Evolutionary conservation across 2,329 filamentous ascomycete species (phyloP).

Genomic region (Apiospora aurea): DNA sequence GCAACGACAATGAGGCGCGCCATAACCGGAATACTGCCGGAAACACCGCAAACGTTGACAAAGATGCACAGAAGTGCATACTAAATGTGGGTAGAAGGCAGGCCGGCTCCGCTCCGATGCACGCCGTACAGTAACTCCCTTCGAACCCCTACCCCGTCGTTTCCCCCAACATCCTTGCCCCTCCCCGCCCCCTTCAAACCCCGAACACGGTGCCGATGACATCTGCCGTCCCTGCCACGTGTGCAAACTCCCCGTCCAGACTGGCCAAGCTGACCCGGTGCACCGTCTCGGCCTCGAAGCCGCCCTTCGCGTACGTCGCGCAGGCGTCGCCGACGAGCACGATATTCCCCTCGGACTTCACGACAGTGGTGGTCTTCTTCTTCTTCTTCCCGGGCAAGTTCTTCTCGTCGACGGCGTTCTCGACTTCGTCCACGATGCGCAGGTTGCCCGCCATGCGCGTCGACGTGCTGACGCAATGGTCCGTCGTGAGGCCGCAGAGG

Average conservation of each 20-base stretch:
- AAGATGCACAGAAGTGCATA: background rate
- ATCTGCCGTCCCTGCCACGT: slow-evolving; percentile 46
- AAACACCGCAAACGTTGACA: background rate
- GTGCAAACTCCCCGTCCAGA: slow-evolving; percentile 53
- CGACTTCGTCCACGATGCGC: slow-evolving; percentile 45
- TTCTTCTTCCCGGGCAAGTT: too few species aligned
- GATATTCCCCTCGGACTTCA: slow-evolving; percentile 39
- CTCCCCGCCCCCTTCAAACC: background rate
- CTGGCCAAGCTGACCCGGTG: slow-evolving; percentile 53
- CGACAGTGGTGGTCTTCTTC: too few species aligned
- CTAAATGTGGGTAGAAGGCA: background rate
- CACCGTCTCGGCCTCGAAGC: slow-evolving; percentile 52
- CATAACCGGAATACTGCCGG: background rate
- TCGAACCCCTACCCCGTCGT: background rate
- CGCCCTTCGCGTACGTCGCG: slow-evolving; percentile 51
- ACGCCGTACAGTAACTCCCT: background rate
- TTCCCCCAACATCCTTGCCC: background rate
- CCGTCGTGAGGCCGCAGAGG: slow-evolving; percentile 52
- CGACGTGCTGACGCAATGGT: slow-evolving; percentile 58
- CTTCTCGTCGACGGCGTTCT: too few species aligned
- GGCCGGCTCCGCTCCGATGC: background rate
- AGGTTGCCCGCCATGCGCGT: slow-evolving; percentile 56
- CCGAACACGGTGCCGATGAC: slow-evolving; percentile 32
- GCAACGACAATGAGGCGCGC: background rate
- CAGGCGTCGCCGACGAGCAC: slow-evolving; percentile 54